phyloP scores from a whole-genome alignment of 176 grass and related monocot species.

The Oryza officinalis region DNA sequence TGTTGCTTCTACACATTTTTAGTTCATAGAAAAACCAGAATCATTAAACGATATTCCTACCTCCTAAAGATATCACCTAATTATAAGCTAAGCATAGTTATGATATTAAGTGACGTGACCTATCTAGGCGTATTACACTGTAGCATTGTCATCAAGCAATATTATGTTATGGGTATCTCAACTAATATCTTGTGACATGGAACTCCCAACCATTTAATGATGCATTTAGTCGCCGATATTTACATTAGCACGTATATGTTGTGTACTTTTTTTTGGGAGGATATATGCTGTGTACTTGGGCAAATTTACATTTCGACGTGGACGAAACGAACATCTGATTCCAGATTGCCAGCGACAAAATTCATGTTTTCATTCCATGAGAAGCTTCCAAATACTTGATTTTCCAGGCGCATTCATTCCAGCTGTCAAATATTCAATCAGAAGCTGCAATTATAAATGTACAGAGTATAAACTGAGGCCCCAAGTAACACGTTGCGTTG shows the following conservation, averaged over 20 bases:
- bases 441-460: background rate
- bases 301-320: background rate
- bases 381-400: slow-evolving; percentile 38
- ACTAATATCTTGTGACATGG: background rate
- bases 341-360: slow-evolving; percentile 10
- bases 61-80: slow-evolving; percentile 31
- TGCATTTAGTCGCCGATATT: background rate
- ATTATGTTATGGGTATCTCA: background rate
- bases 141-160: slow-evolving; percentile 1
- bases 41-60: background rate
- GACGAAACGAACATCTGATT: slow-evolving; percentile 16
- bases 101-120: background rate
- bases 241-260: background rate
- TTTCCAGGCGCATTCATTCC: slow-evolving; percentile 14
- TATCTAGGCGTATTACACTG: background rate
- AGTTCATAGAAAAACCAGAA: background rate
- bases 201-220: slow-evolving; percentile 23
- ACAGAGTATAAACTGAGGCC: background rate
- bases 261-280: background rate
- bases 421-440: slow-evolving; percentile 26
- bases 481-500: slow-evolving; percentile 22
- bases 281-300: background rate
- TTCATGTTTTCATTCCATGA: background rate
- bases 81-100: slow-evolving; percentile 15
- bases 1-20: background rate